A percentile compares a stretch with the other conserved stretches of the same genome.
These are phyloP conservation scores for Sporothrix sp. DNA, from an alignment of 2,329 filamentous ascomycete species.

Conservation along the genomic window DNA sequence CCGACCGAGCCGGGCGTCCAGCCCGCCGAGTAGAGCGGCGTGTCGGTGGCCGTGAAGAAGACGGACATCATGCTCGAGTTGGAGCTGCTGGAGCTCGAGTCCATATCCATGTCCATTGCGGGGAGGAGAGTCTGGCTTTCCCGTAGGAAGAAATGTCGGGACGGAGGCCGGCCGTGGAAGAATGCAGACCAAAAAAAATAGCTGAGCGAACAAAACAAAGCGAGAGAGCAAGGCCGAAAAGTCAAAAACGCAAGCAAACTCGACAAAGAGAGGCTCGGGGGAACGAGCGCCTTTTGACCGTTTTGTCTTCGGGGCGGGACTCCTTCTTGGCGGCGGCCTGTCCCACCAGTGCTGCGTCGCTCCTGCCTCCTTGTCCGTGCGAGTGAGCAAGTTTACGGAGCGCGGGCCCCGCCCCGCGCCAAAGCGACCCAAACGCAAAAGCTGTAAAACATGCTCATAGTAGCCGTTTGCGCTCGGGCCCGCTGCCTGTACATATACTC, in stretches of 20 bases:
- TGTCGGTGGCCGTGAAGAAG: slow-evolving; percentile 50
- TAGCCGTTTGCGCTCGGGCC: neutral
- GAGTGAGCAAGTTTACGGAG: slow-evolving; percentile 8
- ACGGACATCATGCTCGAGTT: slow-evolving; percentile 16
- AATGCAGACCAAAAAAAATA: too few relatives aligned
- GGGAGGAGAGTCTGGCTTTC: neutral
- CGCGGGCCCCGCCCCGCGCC: too few relatives aligned
- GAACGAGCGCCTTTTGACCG: neutral
- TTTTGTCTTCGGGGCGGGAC: too few relatives aligned
- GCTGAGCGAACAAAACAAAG: too few relatives aligned
- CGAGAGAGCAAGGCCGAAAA: neutral
- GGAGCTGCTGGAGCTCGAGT: slow-evolving; percentile 8
- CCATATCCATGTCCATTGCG: slow-evolving; percentile 12
- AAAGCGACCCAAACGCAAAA: neutral
- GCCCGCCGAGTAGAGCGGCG: slow-evolving; percentile 46
- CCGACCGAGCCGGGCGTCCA: slow-evolving; percentile 67
- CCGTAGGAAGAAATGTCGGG: neutral
- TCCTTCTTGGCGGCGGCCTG: too few relatives aligned
- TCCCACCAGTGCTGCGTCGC: neutral
- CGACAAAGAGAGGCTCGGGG: neutral
- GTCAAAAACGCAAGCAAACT: neutral
- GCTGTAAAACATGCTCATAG: slow-evolving; percentile 1
- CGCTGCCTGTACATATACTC: too few relatives aligned
- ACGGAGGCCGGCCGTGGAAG: neutral
- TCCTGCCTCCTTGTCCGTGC: neutral